Base-by-base conservation (phyloP, 2,329 filamentous ascomycete species). In the Ceratocystis ficicola region DNA sequence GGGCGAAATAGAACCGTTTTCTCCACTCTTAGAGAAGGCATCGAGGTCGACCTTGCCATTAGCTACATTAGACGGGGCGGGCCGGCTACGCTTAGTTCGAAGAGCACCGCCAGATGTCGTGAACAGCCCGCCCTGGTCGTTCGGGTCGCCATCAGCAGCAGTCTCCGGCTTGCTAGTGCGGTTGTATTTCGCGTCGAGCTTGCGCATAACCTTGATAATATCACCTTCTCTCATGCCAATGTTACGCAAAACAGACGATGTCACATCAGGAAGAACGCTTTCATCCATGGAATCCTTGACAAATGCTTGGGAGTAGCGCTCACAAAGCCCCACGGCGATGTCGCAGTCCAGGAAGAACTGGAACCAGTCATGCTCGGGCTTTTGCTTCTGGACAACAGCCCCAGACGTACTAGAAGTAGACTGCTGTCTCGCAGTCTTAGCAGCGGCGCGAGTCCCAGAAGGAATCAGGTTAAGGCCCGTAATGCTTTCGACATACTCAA, bases 341-440 rank as follows among this genome's bases (percentile, higher is more conserved):
- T 95, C 93, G 74, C 91, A 95, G 69, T 86, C 86, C 50, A 99
- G 78, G 80, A 99, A 99, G 78, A 99, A 97, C 73, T 96, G 91
- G 72, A 99, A 99, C 94, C 94, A 99, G 74, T 99, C 94, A 74
- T 97, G 95, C 61, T 94, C 87, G 0, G 88, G 80, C 72, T 81
- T 79, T 25, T 77, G 74, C 60, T 79, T 77, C 69, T 87, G 81
- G 41, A 90, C 77, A 1, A 81, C 81, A n/a, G 83, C 86, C 12
- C 87, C 87, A 7, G 82, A 78, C 50, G 75, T 75, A 44, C 73
- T 70, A 3, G 70, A 69, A 41, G 72, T 67, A 65, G 73, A 73
- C 67, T 71, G 69, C 63, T 75, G 67, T 66, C 74, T 78, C 30
- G 79, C 77, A 67, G 81, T 83, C 74, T 86, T 89, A 25, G 66